Evolutionary conservation across 257 asterid genomes (phyloP), one percentile per base, ranked within the genome.

Genomic region (Ilex aquifolium): DNA sequence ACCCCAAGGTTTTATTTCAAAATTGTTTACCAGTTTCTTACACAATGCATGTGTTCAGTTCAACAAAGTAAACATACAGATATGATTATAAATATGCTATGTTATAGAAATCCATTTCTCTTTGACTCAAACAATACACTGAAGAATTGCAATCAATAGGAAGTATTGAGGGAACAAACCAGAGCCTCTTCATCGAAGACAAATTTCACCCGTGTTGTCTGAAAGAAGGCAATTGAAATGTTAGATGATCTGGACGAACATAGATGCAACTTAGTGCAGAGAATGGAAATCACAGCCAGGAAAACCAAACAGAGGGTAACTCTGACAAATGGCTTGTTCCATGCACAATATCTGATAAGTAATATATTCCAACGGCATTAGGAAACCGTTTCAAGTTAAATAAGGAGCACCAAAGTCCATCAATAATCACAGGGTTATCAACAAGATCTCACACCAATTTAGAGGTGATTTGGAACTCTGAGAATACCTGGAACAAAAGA

Each of bases 201-300:
- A 64, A 91, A 91, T 78, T 95, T 85, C 69, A 91, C 98, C 76
- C 95, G 80, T 44, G 96, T 84, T 46, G 96, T 65, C 95, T 88
- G 94, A 60, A 79, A 67, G 60, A 76, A 69, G 57, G 17, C 65
- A 68, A 48, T 6, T 2, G 39, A 32, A 63, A 36, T 10, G 56
- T 44, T 58, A 21, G 48, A 0, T 36, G 42, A 36, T 8, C 42
- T 36, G 5, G 42, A 4, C 0, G 8, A 36, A 36, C 27, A 16
- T 50, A 40, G 56, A 32, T 29, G 32, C 14, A 36, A 39, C 42
- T 36, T n/a, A 32, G n/a, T 36, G 8, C 1, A 36, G 7, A 32
- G 55, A 61, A 61, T 14, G 11, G 16, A 54, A 54, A 31, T 56
- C 8, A 9, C 12, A 32, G 21, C 29, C 51, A 21, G 27, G 27